These are phyloP conservation scores for Penicillium cataractarum DNA, from an alignment of 495 filamentous ascomycete species.

Conservation along the genomic window DNA sequence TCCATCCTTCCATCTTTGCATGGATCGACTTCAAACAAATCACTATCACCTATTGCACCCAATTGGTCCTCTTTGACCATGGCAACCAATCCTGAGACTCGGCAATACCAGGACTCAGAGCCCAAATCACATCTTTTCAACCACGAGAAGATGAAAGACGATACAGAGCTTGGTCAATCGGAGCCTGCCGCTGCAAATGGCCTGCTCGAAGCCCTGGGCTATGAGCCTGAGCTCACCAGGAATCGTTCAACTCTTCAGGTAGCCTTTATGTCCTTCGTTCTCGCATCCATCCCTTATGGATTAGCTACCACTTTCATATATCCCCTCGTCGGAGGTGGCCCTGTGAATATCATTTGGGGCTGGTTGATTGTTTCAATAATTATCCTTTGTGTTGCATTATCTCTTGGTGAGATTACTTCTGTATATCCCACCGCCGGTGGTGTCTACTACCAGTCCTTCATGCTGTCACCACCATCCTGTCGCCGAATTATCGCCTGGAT, in stretches of 20 bases:
- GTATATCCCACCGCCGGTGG: slow-evolving; percentile 67
- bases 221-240: slow-evolving; percentile 56
- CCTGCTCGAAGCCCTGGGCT: slow-evolving; percentile 47
- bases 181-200: slow-evolving; percentile 25
- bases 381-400: slow-evolving; percentile 64
- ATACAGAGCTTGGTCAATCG: slow-evolving; percentile 13
- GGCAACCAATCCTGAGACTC: slow-evolving; percentile 7
- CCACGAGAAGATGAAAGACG: slow-evolving; percentile 2
- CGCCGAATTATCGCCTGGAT: slow-evolving; percentile 63
- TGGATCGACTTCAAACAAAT: neutral
- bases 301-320: slow-evolving; percentile 66
- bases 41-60: neutral
- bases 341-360: slow-evolving; percentile 65
- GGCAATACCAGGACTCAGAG: neutral
- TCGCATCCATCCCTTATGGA: slow-evolving; percentile 60
- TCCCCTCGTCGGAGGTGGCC: slow-evolving; percentile 59
- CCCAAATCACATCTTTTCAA: slow-evolving; percentile 5
- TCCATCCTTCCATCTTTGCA: neutral
- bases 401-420: slow-evolving; percentile 67
- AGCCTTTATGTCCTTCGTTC: slow-evolving; percentile 44
- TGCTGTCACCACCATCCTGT: slow-evolving; percentile 51
- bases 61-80: neutral
- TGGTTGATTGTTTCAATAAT: slow-evolving; percentile 64
- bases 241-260: slow-evolving; percentile 49
- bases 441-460: slow-evolving; percentile 70